Base-by-base conservation (phyloP, 768 basidiomycete genomes). In the Pleurotus citrinopileatus region DNA sequence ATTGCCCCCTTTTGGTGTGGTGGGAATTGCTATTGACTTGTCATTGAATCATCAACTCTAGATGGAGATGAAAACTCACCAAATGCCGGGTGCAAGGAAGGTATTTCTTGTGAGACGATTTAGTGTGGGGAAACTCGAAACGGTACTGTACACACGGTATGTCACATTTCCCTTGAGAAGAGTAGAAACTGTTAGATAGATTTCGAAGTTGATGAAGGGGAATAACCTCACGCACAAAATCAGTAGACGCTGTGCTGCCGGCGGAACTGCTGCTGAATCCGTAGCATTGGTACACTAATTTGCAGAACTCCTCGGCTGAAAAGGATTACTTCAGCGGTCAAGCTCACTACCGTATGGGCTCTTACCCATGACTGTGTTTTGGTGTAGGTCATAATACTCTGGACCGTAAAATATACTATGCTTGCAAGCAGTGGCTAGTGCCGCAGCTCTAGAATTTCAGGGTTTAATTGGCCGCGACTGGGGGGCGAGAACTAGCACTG, bases 121-220 rank as follows among this genome's bases (percentile, higher is more conserved):
- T 10, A 15, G 15, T 19, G 7, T 9, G 10, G 8, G n/a, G 9
- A 51, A 34, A 28, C 9, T 22, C 1, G 23, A 13, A 55, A 68
- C 55, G 56, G 44, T n/a, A n/a, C n/a, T n/a, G 57, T 27, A 51
- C 66, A 57, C 57, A 81, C 89, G 80, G 59, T 86, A 83, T 38
- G 85, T 79, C 47, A 91, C 80, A 58, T 91, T 89, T 1, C 89
- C 89, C 89, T 91, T 34, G 32, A n/a, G 32, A 34, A 34, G 32
- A 10, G 32, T n/a, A n/a, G 32, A 34, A 10, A 34, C 32, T 10
- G n/a, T 9, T 34, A 47, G 34, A 54, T 55, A 46, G 54, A 55
- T 15, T 27, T 50, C 29, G 45, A 37, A 4, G 23, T 42, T 42
- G 43, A 59, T 43, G n/a, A n/a, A n/a, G n/a, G n/a, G n/a, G n/a